Evolutionary conservation across 441 rosid genomes (phyloP).

Genomic region (Lepidium campestre): DNA sequence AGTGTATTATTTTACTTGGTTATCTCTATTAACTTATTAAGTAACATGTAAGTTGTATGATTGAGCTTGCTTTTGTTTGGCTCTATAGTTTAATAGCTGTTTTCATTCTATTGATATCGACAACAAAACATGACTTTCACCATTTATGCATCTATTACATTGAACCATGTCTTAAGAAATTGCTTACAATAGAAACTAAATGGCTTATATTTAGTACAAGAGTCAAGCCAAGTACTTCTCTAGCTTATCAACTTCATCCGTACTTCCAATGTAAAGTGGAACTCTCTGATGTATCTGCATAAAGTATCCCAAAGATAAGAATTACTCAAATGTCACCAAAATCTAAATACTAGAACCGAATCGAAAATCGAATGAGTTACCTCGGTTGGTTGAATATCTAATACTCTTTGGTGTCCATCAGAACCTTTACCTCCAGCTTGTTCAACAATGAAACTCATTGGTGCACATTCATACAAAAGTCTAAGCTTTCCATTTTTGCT

Average conservation of each 20-base stretch:
- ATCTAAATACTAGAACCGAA: background rate
- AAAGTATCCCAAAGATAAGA: background rate
- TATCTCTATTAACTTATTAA: too few relatives aligned
- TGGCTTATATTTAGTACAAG: conserved; percentile 2
- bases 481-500: conserved; percentile 94
- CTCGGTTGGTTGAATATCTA: conserved; percentile 79
- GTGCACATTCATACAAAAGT: conserved; percentile 89
- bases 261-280: conserved; percentile 85
- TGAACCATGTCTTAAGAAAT: background rate
- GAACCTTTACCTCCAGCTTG: conserved; percentile 98
- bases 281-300: conserved; percentile 81
- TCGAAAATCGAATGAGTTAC: conserved; percentile 23
- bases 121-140: conserved; percentile 16
- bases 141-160: conserved; percentile 13
- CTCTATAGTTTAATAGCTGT: background rate
- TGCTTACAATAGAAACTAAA: conserved; percentile 1
- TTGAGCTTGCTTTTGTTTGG: background rate
- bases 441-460: conserved; percentile 93
- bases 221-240: conserved; percentile 80
- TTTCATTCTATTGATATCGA: conserved; percentile 8
- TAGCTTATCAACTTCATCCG: conserved; percentile 80
- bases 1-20: too few relatives aligned
- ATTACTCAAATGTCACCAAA: background rate
- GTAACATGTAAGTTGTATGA: background rate
- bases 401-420: conserved; percentile 74